Evolutionary conservation across 345 rosid species (phyloP), one percentile per base, ranked within the genome.

Genomic region (Eucalyptus curtisii): DNA sequence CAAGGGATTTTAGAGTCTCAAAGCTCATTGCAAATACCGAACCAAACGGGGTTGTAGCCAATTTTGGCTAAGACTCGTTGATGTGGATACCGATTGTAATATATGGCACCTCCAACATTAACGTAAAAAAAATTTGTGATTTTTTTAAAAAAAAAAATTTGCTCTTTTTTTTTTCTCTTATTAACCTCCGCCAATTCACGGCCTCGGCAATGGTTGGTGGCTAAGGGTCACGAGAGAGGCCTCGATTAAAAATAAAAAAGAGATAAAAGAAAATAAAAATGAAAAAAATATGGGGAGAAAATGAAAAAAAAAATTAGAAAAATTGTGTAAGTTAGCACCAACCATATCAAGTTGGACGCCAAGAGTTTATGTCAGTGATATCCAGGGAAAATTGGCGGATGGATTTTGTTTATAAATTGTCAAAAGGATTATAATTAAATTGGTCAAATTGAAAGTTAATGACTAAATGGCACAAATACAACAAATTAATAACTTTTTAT

Each of bases 31-130:
- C 24, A 52, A 52, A 52, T 52, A 22, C 5, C 10, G 4, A 52
- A 52, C 57, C 57, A 19, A 52, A 52, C 2, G 3, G 0, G 25
- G 2, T 2, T 2, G 19, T 1, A 4, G 2, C 20, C 22, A 66
- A 66, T 66, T 7, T 66, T 66, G 17, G 10, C 3, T 6, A 59
- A 59, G 24, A 12, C 3, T 9, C 14, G 0, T 57, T 57, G n/a
- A 57, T 12, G 4, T 57, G n/a, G n/a, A 5, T 5, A 10, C 7
- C 1, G 2, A 15, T 52, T 15, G 10, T 66, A 16, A 4, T 66
- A 66, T 66, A 8, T n/a, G 40, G 1, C 33, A 66, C 16, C 0
- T 4, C 3, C 0, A 7, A 8, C 11, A 14, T 7, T 7, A 5
- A n/a, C 2, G 1, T n/a, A 33, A 4, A 15, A 5, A n/a, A n/a